Base-by-base conservation (phyloP, 2,329 filamentous ascomycete species). In the Colletotrichum viniferum region DNA sequence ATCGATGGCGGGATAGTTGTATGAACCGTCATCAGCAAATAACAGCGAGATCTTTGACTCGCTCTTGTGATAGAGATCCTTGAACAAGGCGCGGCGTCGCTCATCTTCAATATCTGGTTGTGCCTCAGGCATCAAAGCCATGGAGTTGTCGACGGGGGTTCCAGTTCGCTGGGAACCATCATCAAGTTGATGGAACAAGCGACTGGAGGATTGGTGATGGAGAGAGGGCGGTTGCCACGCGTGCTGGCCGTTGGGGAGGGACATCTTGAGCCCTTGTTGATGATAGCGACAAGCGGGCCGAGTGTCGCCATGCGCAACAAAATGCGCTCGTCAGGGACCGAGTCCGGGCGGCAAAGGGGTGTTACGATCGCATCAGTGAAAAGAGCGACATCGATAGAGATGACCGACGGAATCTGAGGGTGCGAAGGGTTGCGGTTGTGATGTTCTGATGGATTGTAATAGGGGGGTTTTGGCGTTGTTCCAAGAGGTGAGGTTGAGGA, bases 21-120 rank as follows among this genome's bases (percentile, higher is more conserved):
- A 89, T 76, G 84, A 84, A 80, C 91, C 87, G 82, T 91, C 87
- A 77, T 90, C 86, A 80, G 86, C 82, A 82, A 98, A 97, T n/a
- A 98, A 87, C 56, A 92, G 88, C 77, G 92, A 91, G 81, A 98
- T 93, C 85, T 92, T 94, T 79, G 92, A 90, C 85, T 98, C 95
- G 80, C 92, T 93, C 84, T 91, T 91, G 82, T 91, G 91, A 88
- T 94, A 98, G 71, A 96, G 87, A 73, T 95, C 92, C 83, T 92
- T 91, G 85, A 98, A 97, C 82, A 93, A 88, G 81, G 92, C 89
- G 85, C 94, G 93, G 83, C 92, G 90, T 79, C 91, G 90, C 82
- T 96, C 94, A 65, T 95, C 94, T 81, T 93, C 88, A 81, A 88
- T 86, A 85, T 92, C 90, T 76, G 84, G 79, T 78, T 88, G 85